A percentile compares a stretch with the other conserved stretches of the same genome.
These are phyloP conservation scores for Bruguiera gymnorhiza DNA, from an alignment of 345 rosid species.

Conservation along the genomic window DNA sequence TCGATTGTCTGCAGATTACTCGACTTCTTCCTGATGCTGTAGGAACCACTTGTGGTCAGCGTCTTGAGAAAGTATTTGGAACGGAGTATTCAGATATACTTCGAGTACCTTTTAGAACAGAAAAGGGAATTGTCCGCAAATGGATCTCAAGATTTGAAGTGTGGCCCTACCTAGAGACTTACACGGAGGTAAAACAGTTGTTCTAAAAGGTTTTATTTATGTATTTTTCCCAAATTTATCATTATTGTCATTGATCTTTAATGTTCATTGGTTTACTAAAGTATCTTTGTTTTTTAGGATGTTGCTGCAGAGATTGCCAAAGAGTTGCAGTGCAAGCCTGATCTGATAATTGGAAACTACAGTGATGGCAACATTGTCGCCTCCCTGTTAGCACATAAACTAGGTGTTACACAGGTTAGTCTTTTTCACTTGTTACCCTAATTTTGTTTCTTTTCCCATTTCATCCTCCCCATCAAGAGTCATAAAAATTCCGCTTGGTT, in stretches of 20 bases:
- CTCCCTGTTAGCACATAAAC: conserved; percentile 44
- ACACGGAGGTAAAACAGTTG: conserved; percentile 52
- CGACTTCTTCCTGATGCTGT: conserved; percentile 82
- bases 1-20: conserved; percentile 46
- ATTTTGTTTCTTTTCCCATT: background rate
- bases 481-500: background rate
- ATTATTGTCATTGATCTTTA: background rate
- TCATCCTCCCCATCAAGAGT: background rate
- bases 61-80: conserved; percentile 73
- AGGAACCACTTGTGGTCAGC: conserved; percentile 84
- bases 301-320: conserved; percentile 48
- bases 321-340: conserved; percentile 51
- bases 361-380: conserved; percentile 60
- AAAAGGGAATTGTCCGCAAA: conserved; percentile 66
- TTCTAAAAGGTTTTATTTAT: background rate
- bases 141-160: conserved; percentile 95
- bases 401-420: conserved; percentile 48
- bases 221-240: too few relatives aligned
- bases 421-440: too few relatives aligned
- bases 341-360: conserved; percentile 56
- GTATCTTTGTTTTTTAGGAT: conserved; percentile 32
- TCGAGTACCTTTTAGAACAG: conserved; percentile 72
- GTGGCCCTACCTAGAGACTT: conserved; percentile 84
- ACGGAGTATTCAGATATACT: conserved; percentile 70
- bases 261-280: background rate